Conservation (phyloP, 192 early-diverging fungal species). For the Piromyces finnis region DNA sequence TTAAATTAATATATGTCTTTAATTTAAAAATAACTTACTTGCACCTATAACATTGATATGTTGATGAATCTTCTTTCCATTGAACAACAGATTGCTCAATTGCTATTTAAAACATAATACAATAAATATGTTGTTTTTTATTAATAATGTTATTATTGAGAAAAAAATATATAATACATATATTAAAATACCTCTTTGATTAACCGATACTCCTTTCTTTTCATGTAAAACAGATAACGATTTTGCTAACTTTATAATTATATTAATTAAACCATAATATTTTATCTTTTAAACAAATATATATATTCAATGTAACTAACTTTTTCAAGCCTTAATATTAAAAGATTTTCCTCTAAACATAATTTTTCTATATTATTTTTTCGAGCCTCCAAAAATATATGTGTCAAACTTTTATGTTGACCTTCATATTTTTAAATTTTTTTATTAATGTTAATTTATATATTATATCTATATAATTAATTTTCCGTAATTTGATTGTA, state of each 20-base stretch:
- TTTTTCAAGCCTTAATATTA: neutral
- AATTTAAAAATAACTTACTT: neutral
- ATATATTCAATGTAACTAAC: too few species aligned
- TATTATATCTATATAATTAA: too few species aligned
- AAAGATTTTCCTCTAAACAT: neutral
- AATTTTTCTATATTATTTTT: neutral
- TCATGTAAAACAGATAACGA: neutral
- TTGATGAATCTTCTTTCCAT: neutral
- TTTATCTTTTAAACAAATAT: too few species aligned
- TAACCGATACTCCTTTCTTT: neutral
- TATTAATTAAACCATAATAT: too few species aligned
- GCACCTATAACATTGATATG: neutral
- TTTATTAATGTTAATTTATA: neutral
- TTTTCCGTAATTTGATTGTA: too few species aligned
- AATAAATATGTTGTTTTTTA: too few species aligned
- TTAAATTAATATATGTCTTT: too few species aligned
- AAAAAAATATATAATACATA: too few species aligned
- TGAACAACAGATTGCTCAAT: neutral
- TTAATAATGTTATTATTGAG: too few species aligned
- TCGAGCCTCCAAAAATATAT: neutral
- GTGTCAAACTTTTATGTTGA: neutral
- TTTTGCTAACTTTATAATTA: neutral
- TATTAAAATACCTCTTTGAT: neutral
- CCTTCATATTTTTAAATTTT: neutral
- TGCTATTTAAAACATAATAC: too few species aligned